A percentile compares a stretch with the other conserved stretches of the same genome.
phyloP scores from a whole-genome alignment of 148 eudicot genomes.

The Gaultheria prostrata region DNA sequence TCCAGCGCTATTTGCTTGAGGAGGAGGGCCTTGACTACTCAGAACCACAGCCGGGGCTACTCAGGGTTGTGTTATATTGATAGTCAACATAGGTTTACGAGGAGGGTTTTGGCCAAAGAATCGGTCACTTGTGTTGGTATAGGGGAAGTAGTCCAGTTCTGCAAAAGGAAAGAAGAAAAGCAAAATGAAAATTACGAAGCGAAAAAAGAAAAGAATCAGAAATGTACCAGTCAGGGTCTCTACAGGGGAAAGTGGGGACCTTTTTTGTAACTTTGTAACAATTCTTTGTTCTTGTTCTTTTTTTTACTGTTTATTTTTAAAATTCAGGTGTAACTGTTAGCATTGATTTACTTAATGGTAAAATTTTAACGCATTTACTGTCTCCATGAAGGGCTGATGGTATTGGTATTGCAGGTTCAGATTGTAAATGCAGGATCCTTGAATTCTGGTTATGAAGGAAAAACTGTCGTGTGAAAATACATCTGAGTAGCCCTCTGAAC shows the following conservation, averaged over 20 bases:
- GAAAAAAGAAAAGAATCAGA: constrained; percentile 21
- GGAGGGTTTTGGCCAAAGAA: constrained; percentile 25
- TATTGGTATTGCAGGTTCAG: neutral
- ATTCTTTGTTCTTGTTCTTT: constrained; percentile 12
- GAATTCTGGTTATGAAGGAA: neutral
- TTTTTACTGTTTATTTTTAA: constrained; percentile 1
- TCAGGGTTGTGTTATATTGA: constrained; percentile 79
- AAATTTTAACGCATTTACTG: neutral
- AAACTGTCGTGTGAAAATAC: neutral
- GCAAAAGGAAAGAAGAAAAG: constrained; percentile 26
- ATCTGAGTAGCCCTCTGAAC: neutral
- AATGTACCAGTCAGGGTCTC: constrained; percentile 22
- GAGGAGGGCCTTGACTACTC: constrained; percentile 86
- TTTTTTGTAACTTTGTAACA: constrained; percentile 22
- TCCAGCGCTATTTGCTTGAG: constrained; percentile 86
- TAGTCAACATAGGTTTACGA: constrained; percentile 22
- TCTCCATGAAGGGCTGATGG: neutral
- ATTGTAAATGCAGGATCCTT: neutral
- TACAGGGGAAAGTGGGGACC: neutral
- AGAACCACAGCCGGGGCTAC: constrained; percentile 94
- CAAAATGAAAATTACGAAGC: constrained; percentile 19
- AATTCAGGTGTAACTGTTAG: constrained; percentile 23
- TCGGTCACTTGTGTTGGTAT: constrained; percentile 42
- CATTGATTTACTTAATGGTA: constrained; percentile 25
- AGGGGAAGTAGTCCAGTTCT: constrained; percentile 35